Conservation (phyloP, 2,329 filamentous ascomycete species). For the Sclerotiophoma versabilis region DNA sequence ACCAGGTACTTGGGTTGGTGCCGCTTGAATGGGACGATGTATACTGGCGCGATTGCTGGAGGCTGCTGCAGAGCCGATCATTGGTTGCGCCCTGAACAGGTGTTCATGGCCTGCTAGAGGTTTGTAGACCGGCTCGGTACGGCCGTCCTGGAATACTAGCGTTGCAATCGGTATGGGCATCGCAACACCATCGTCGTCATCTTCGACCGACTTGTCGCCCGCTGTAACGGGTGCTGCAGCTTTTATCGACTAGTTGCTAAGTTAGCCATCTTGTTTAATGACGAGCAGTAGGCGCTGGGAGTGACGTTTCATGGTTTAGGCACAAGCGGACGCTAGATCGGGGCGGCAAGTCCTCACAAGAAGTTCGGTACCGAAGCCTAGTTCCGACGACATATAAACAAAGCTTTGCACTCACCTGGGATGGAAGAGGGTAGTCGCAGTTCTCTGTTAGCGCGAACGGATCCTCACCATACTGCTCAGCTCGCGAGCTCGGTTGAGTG, state of each 20-base stretch:
- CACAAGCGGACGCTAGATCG: slow-evolving; percentile 19
- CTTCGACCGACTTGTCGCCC: neutral
- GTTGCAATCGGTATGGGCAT: slow-evolving; percentile 32
- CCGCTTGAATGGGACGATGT: slow-evolving; percentile 3
- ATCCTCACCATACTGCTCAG: neutral
- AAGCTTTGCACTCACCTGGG: slow-evolving; percentile 11
- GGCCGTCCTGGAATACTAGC: slow-evolving; percentile 29
- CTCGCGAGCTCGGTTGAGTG: neutral
- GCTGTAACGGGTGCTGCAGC: neutral
- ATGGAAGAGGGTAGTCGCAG: slow-evolving; percentile 7
- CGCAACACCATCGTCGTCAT: slow-evolving; percentile 16
- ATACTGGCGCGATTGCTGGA: neutral
- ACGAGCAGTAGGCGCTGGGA: neutral
- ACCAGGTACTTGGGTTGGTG: slow-evolving; percentile 16
- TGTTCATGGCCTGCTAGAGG: slow-evolving; percentile 39
- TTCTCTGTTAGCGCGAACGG: slow-evolving; percentile 7
- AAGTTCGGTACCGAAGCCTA: slow-evolving; percentile 22
- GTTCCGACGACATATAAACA: slow-evolving; percentile 22
- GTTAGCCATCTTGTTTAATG: neutral
- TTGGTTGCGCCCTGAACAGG: slow-evolving; percentile 22
- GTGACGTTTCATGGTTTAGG: slow-evolving; percentile 8
- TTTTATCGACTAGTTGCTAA: neutral
- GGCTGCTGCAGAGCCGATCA: neutral
- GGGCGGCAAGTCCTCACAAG: slow-evolving; percentile 14
- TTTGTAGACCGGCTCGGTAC: slow-evolving; percentile 26